These are phyloP conservation scores for Scheffersomyces ergatensis DNA, from an alignment of 805 yeast genomes.

Conservation along the genomic window DNA sequence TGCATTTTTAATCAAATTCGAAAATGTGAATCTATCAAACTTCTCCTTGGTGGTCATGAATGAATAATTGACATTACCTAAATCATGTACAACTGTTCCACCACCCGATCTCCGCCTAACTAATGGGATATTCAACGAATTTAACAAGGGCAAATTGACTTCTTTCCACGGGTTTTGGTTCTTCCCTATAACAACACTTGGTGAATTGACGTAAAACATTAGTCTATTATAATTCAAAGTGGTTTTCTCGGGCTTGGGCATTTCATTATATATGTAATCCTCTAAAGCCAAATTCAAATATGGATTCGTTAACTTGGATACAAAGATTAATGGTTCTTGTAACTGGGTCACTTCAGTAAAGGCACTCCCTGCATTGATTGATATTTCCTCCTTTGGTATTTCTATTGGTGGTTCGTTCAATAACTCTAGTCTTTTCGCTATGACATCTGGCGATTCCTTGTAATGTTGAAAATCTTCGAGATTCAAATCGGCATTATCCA, in stretches of 20 bases:
- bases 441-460: conserved; percentile 26
- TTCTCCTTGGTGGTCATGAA: conserved; percentile 66
- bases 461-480: conserved; percentile 40
- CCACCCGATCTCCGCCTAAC: conserved; percentile 89
- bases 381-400: background rate
- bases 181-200: conserved; percentile 92
- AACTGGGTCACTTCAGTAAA: conserved; percentile 1
- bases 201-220: conserved; percentile 70
- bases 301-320: conserved; percentile 65
- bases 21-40: conserved; percentile 61
- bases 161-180: conserved; percentile 96
- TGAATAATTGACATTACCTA: conserved; percentile 84
- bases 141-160: conserved; percentile 57
- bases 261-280: conserved; percentile 64
- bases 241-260: conserved; percentile 42
- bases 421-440: conserved; percentile 14
- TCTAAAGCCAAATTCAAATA: conserved; percentile 78
- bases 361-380: background rate
- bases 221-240: conserved; percentile 46
- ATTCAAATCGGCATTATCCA: conserved; percentile 33
- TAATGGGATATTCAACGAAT: conserved; percentile 55
- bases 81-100: conserved; percentile 94
- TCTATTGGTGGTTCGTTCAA: background rate
- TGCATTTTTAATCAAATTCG: conserved; percentile 37
- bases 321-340: conserved; percentile 49